Evolutionary conservation across 192 early-diverging fungal species (phyloP).

Genomic region (Haplosporangium gracile): DNA sequence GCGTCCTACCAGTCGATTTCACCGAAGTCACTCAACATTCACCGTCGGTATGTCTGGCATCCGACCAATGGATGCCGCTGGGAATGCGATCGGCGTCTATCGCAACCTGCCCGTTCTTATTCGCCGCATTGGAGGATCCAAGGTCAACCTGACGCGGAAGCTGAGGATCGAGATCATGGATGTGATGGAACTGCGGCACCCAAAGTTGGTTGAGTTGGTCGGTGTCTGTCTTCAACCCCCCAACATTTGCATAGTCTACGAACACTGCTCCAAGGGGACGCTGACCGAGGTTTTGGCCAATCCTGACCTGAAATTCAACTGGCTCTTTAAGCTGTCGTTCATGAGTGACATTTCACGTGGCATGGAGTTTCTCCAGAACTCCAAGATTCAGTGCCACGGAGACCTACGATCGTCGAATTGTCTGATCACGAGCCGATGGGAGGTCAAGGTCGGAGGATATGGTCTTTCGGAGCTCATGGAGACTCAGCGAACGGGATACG

Average conservation of each 20-base stretch:
- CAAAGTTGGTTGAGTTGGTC: slow-evolving; percentile 52
- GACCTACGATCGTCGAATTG: slow-evolving; percentile 46
- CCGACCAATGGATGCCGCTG: slow-evolving; percentile 20
- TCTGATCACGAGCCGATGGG: slow-evolving; percentile 52
- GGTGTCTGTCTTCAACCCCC: slow-evolving; percentile 48
- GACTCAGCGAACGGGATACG: slow-evolving; percentile 17
- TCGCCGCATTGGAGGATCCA: slow-evolving; percentile 26
- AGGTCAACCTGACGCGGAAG: slow-evolving; percentile 19
- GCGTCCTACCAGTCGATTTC: slow-evolving; percentile 11
- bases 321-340: slow-evolving; percentile 56
- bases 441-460: slow-evolving; percentile 54
- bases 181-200: slow-evolving; percentile 43
- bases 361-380: slow-evolving; percentile 54
- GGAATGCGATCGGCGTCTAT: slow-evolving; percentile 29
- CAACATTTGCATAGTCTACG: slow-evolving; percentile 46
- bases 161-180: slow-evolving; percentile 31
- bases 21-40: slow-evolving; percentile 21
- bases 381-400: slow-evolving; percentile 48
- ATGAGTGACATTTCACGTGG: slow-evolving; percentile 52
- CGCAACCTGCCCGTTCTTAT: slow-evolving; percentile 26
- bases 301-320: slow-evolving; percentile 47
- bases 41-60: slow-evolving; percentile 7
- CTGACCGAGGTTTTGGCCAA: slow-evolving; percentile 49
- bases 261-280: slow-evolving; percentile 55
- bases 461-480: slow-evolving; percentile 36